phyloP scores from a whole-genome alignment of 768 basidiomycete genomes.

The Rhizopogon rudus region DNA sequence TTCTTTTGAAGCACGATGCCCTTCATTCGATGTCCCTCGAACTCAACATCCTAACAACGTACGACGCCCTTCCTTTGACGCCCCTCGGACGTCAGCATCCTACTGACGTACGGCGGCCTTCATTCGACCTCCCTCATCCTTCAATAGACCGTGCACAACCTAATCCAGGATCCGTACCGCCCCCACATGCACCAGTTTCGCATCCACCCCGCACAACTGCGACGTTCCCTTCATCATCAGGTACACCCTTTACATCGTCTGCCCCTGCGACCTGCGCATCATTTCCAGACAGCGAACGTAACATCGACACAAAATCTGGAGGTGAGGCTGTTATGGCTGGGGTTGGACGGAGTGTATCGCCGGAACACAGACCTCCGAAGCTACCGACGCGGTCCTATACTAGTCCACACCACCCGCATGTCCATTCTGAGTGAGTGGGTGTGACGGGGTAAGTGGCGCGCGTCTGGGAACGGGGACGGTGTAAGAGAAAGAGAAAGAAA shows the following conservation, averaged over 20 bases:
- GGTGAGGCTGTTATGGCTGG: constrained; percentile 85
- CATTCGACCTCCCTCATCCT: constrained; percentile 9
- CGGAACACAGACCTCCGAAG: no score
- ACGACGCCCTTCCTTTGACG: constrained; percentile 11
- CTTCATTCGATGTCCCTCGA: constrained; percentile 12
- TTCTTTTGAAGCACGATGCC: constrained; percentile 1
- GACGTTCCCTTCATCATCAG: constrained; percentile 8
- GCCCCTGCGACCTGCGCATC: constrained; percentile 8
- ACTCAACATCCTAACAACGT: not conserved
- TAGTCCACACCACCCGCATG: no score
- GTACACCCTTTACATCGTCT: constrained; percentile 13
- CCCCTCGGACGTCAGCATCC: constrained; percentile 1
- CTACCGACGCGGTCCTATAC: no score
- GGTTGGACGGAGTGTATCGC: no score
- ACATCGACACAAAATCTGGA: constrained; percentile 63
- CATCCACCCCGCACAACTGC: constrained; percentile 7
- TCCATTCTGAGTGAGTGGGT: no score
- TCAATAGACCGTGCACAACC: not conserved
- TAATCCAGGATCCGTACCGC: not conserved
- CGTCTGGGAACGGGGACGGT: no score
- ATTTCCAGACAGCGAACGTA: constrained; percentile 15
- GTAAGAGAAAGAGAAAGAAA: no score
- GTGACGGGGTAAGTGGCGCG: no score
- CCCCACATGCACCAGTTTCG: not conserved
- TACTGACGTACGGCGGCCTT: constrained; percentile 4